Percentiles rank a stretch among this genome's conserved stretches.
Evolutionary conservation across 164 flowering plant genomes (phyloP).

Genomic region (Macadamia tetraphylla): DNA sequence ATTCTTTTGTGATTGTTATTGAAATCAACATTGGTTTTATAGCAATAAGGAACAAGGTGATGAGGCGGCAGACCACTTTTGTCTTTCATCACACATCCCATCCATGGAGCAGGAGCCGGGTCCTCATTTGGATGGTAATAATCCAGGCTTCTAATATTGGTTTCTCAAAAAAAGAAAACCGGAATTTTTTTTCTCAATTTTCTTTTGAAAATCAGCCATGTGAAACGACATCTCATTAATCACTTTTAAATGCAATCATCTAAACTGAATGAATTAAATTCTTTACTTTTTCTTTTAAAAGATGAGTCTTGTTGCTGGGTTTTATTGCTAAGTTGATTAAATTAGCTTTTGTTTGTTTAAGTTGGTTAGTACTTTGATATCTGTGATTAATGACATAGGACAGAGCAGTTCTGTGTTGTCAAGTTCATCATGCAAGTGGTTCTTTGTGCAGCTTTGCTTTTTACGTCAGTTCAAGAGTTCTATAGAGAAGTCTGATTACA

Average conservation of each 20-base stretch:
- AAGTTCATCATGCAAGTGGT: slow-evolving; percentile 2
- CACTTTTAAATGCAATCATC: no score
- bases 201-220: no score
- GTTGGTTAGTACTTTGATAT: background rate
- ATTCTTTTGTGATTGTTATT: background rate
- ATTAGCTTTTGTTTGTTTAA: background rate
- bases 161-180: no score
- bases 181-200: no score
- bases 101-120: slow-evolving; percentile 85
- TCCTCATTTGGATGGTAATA: slow-evolving; percentile 91
- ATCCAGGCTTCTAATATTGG: slow-evolving; percentile 12
- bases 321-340: background rate
- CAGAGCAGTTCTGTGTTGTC: no score
- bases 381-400: background rate
- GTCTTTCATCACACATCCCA: slow-evolving; percentile 81
- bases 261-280: no score
- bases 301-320: no score
- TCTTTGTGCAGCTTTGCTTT: slow-evolving; percentile 80
- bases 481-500: slow-evolving; percentile 64
- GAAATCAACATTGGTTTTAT: slow-evolving; percentile 2
- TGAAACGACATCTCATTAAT: no score
- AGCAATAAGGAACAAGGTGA: slow-evolving; percentile 51
- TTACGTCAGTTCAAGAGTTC: slow-evolving; percentile 74
- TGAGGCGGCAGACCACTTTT: slow-evolving; percentile 76
- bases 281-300: no score